phyloP scores from a whole-genome alignment of 345 rosid species.

The Euphorbia lathyris region DNA sequence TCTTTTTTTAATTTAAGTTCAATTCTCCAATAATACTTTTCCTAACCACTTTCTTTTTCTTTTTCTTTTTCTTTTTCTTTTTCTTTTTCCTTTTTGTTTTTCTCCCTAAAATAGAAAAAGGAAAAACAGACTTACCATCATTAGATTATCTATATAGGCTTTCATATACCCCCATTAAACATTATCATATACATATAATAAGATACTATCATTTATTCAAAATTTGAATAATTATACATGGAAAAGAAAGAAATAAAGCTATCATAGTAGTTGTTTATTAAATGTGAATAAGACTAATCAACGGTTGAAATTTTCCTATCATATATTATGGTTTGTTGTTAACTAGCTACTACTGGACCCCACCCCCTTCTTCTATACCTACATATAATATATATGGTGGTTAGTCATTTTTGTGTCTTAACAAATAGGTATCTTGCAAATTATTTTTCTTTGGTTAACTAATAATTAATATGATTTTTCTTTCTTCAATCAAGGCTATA shows the following conservation, averaged over 20 bases:
- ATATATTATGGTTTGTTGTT: conserved; percentile 9
- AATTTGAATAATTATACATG: background rate
- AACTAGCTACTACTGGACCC: conserved; percentile 14
- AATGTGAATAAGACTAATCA: conserved; percentile 18
- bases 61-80: background rate
- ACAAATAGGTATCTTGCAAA: conserved; percentile 7
- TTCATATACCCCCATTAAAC: no score
- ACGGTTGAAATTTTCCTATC: conserved; percentile 33
- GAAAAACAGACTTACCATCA: no score
- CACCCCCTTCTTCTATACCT: conserved; percentile 9
- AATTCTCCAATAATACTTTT: background rate
- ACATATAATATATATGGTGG: conserved; percentile 10
- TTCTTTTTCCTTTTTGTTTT: background rate
- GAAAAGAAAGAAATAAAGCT: background rate
- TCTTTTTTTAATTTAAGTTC: background rate
- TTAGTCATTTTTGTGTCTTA: conserved; percentile 19
- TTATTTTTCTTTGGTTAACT: background rate
- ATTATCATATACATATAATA: no score
- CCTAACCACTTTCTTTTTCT: background rate
- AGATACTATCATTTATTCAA: background rate
- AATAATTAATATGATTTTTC: no score
- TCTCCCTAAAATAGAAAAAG: no score
- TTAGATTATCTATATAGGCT: no score
- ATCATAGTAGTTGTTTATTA: background rate
- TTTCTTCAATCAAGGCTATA: no score